These are phyloP conservation scores for Exophiala lecanii-corni DNA, from an alignment of 2,329 filamentous ascomycete genomes.

Conservation along the genomic window DNA sequence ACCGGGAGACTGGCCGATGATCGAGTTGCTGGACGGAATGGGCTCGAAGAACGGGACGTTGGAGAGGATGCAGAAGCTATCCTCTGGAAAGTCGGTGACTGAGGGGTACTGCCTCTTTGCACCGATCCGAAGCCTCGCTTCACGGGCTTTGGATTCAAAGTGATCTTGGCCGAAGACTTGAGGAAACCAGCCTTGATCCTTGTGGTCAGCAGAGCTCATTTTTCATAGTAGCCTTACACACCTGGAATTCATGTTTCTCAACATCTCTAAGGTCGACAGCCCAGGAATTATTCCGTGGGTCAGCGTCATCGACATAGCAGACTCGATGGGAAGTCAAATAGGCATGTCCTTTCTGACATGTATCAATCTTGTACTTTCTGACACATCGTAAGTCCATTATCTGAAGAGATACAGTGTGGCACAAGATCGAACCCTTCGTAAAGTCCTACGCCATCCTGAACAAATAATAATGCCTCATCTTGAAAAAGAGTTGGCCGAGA, in stretches of 20 bases:
- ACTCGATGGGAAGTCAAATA: slow-evolving; percentile 93
- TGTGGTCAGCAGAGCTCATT: neutral
- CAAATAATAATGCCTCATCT: slow-evolving; percentile 91
- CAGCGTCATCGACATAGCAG: slow-evolving; percentile 87
- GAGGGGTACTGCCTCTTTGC: slow-evolving; percentile 43
- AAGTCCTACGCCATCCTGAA: slow-evolving; percentile 93
- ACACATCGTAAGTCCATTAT: slow-evolving; percentile 3
- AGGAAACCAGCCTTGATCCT: slow-evolving; percentile 71
- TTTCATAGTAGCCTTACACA: slow-evolving; percentile 36
- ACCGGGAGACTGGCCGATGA: slow-evolving; percentile 35
- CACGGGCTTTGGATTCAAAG: slow-evolving; percentile 72
- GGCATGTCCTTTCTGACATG: slow-evolving; percentile 91
- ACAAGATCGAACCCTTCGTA: slow-evolving; percentile 80
- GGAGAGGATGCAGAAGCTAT: slow-evolving; percentile 30
- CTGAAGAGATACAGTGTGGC: neutral
- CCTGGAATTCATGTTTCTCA: slow-evolving; percentile 85
- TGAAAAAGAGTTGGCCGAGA: slow-evolving; percentile 86
- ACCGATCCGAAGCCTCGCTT: slow-evolving; percentile 59
- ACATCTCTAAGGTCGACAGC: slow-evolving; percentile 86
- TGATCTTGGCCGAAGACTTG: slow-evolving; percentile 92
- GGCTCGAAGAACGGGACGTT: slow-evolving; percentile 29
- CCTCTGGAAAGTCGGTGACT: slow-evolving; percentile 19
- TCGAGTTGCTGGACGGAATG: slow-evolving; percentile 33
- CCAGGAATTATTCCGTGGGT: slow-evolving; percentile 78
- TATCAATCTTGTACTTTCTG: slow-evolving; percentile 90